Base-by-base conservation (phyloP, 2,329 filamentous ascomycete species). In the Fusarium citri region DNA sequence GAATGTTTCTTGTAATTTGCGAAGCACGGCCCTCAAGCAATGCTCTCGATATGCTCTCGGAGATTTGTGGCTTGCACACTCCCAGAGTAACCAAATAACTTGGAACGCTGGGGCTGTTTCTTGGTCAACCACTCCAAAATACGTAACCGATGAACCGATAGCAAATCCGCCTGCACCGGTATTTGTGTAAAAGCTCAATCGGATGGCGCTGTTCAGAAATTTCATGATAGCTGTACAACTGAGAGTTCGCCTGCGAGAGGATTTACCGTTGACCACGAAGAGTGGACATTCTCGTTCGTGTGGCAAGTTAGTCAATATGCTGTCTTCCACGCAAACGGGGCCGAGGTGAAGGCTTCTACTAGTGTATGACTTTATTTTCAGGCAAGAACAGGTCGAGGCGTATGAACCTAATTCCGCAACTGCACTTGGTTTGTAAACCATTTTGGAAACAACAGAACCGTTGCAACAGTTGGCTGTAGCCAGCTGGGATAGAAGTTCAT, bases 381-480 rank as follows among this genome's bases (percentile, higher is more conserved):
- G 31, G 6, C 56, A 59, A 6, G 11, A 30, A 6, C 56, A 59
- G 2, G 30, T 10, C 8, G 25, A 23, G 3, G 18, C 4, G 3
- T 31, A 55, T 31, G 23, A 22, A 10, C 25, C 9, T 5, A 55
- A 1, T 15, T 34, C 26, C 2, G 56, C 25, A 5, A 55, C 20
- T 16, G 16, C 30, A 14, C 49, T 55, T 47, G 41, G 49, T 22
- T 12, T 55, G 18, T 41, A 45, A 15, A 31, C 41, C 6, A 55
- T 8, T 6, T 15, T 46, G 4, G 22, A 18, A 12, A 40, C 8
- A 4, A 11, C 14, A 8, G 25, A 6, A 6, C 2, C 4, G 2
- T 8, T n/a, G 2, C 23, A 25, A 3, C 2, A 2, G 8, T 18
- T 1, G 10, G 37, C n/a, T 0, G 37, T 30, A 6, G 7, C 7